Base-by-base conservation (phyloP, 371 early-diverging fungal species). In the Mucor circinelloides region DNA sequence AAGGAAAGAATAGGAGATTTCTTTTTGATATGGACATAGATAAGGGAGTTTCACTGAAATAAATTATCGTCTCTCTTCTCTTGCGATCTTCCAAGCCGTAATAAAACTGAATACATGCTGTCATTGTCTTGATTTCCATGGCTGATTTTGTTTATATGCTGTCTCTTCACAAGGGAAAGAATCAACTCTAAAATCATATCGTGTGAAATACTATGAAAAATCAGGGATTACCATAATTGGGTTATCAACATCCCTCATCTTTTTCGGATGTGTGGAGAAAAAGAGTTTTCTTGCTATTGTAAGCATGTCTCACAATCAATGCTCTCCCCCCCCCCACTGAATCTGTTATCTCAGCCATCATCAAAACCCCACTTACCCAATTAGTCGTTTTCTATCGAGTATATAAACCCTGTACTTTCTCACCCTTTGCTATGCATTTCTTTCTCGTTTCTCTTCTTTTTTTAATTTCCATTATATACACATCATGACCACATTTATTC, bases 281-380 rank as follows among this genome's bases (percentile, higher is more conserved):
- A 56, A 64, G 30, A 44, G 28, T 55, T 55, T 55, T 57, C 46
- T 58, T 68, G 62, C 32, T 60, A 59, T 64, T 59, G 60, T 59
- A 64, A 67, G 60, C 60, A 42, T 66, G 55, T 67, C 42, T 61
- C 19, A 44, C 58, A 28, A n/a, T 15, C 34, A 46, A 38, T 30
- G 56, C 58, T 40, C 63, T 12, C 50, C 21, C 21, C 50, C 50
- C 50, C 63, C 58, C 58, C 63, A 54, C 21, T 40, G 36, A 31
- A 58, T 62, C 19, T 52, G 60, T 64, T 69, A 69, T 69, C 69
- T 69, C 54, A 64, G 64, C 64, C 69, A 68, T 68, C 69, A 68
- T 57, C 65, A 44, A 52, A 55, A 44, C 50, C 58, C 50, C 59
- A 58, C 58, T 64, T 56, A 57, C 44, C 40, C 25, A 17, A 28